Evolutionary conservation across 2,329 filamentous ascomycete genomes (phyloP).

Genomic region (Curvularia sp.): DNA sequence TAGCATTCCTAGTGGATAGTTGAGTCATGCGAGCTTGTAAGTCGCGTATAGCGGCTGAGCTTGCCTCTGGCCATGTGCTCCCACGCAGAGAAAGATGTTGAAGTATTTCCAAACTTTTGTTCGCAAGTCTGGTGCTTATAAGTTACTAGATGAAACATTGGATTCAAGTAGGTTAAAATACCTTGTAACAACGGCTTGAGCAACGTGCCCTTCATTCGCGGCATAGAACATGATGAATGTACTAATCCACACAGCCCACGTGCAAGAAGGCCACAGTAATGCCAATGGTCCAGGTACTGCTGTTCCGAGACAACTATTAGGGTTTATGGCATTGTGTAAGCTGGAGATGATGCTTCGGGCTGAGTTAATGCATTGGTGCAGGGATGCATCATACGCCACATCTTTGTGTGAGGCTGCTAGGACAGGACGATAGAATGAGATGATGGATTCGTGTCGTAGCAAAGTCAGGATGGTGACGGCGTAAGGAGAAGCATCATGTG

Average conservation of each 20-base stretch:
- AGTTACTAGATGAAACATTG: conserved; percentile 6
- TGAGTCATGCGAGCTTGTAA: conserved; percentile 27
- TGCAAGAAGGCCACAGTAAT: conserved; percentile 61
- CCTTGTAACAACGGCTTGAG: conserved; percentile 51
- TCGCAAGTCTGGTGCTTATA: conserved; percentile 27
- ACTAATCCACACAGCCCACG: conserved; percentile 63
- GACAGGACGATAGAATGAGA: conserved; percentile 61
- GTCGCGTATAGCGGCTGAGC: conserved; percentile 39
- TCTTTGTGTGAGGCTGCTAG: conserved; percentile 56
- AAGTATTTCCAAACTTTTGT: conserved; percentile 35
- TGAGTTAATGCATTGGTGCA: conserved; percentile 61
- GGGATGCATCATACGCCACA: conserved; percentile 56
- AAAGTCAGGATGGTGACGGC: conserved; percentile 56
- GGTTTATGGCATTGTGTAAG: conserved; percentile 42
- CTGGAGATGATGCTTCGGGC: conserved; percentile 58
- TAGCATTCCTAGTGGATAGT: neutral
- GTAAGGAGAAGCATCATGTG: conserved; percentile 32
- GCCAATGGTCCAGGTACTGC: conserved; percentile 28
- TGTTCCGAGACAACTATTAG: neutral
- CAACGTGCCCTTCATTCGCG: conserved; percentile 56
- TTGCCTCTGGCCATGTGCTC: conserved; percentile 42
- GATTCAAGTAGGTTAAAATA: conserved; percentile 31
- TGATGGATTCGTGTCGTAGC: conserved; percentile 59
- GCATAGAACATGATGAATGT: conserved; percentile 61
- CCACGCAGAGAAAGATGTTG: conserved; percentile 38